Conservation (phyloP, 257 asterid genomes). For the Ocimum tenuiflorum region DNA sequence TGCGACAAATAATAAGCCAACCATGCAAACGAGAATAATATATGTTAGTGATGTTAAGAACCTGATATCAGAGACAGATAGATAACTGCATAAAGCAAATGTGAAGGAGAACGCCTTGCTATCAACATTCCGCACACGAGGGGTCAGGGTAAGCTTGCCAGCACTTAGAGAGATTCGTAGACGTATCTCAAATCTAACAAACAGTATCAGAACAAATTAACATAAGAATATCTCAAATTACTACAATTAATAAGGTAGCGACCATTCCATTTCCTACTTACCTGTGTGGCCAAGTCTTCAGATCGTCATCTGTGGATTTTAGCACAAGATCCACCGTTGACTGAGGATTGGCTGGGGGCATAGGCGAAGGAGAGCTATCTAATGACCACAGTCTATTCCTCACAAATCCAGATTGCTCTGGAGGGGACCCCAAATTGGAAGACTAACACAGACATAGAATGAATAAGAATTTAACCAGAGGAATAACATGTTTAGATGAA, state of each 20-base stretch:
- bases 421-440: slow-evolving; percentile 51
- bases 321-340: slow-evolving; percentile 67
- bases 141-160: slow-evolving; percentile 62
- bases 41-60: slow-evolving; percentile 23
- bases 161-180: slow-evolving; percentile 57
- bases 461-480: slow-evolving; percentile 18
- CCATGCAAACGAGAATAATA: no score
- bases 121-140: slow-evolving; percentile 67
- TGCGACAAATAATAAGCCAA: not conserved
- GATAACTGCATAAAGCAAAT: slow-evolving; percentile 60
- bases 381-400: slow-evolving; percentile 68
- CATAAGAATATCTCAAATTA: slow-evolving; percentile 5
- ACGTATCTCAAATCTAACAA: slow-evolving; percentile 74
- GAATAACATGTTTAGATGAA: not conserved
- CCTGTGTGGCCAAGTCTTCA: slow-evolving; percentile 81
- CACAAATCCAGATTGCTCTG: slow-evolving; percentile 77
- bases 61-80: slow-evolving; percentile 80
- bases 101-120: slow-evolving; percentile 67
- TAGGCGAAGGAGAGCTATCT: slow-evolving; percentile 64
- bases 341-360: slow-evolving; percentile 49
- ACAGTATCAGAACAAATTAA: slow-evolving; percentile 22
- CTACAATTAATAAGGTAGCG: not conserved
- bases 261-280: slow-evolving; percentile 18
- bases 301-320: slow-evolving; percentile 76
- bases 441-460: slow-evolving; percentile 32